Evolutionary conservation across 805 yeast species (phyloP).

Genomic region (Saccharomycopsis sp.): DNA sequence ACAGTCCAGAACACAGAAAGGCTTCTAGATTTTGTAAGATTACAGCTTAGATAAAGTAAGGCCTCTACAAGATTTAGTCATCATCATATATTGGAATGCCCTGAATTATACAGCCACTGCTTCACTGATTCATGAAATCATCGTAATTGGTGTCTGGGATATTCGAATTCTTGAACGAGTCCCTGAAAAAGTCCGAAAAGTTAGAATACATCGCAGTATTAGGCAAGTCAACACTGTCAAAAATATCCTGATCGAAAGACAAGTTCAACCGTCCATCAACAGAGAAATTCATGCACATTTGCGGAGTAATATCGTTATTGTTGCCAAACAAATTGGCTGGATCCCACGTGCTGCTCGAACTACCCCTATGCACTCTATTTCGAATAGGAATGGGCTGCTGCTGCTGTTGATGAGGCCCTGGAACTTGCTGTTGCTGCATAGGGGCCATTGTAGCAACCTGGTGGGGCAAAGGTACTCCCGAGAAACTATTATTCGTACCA

Average conservation of each 20-base stretch:
- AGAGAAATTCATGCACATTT: constrained; percentile 1
- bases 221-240: constrained; percentile 13
- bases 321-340: neutral
- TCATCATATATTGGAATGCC: neutral
- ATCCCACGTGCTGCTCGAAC: neutral
- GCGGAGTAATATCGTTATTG: constrained; percentile 3
- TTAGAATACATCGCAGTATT: constrained; percentile 10
- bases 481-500: neutral
- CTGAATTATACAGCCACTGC: neutral
- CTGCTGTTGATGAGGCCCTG: neutral
- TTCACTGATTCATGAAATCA: neutral
- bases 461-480: neutral
- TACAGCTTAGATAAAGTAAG: too few species aligned
- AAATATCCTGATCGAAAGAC: constrained; percentile 4
- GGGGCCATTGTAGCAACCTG: neutral
- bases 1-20: too few species aligned
- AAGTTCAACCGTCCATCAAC: constrained; percentile 2
- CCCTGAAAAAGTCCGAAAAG: constrained; percentile 12
- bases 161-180: constrained; percentile 5
- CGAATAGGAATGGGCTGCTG: neutral
- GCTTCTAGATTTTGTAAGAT: too few species aligned
- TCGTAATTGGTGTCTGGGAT: neutral
- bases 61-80: too few species aligned
- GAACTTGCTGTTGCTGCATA: neutral
- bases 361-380: constrained; percentile 4